A percentile compares a stretch with the other conserved stretches of the same genome.
Evolutionary conservation across 768 basidiomycete genomes (phyloP).

Genomic region (Suillus ampliporus): DNA sequence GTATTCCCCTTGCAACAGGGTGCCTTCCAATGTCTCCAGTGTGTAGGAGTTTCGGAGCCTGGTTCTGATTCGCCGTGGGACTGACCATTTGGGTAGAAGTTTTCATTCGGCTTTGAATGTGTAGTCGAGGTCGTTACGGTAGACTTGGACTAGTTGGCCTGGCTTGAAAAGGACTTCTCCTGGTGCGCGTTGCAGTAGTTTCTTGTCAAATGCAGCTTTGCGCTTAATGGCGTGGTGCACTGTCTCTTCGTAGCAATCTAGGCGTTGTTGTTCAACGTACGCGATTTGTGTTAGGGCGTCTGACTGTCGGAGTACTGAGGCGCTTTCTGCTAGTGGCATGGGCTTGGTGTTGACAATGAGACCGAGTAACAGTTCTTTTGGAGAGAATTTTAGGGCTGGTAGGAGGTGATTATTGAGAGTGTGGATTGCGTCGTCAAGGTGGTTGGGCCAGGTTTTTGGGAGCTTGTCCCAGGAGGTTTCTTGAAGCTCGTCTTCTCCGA

Average conservation of each 20-base stretch:
- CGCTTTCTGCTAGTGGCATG: not conserved
- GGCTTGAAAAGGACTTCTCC: slow-evolving; percentile 32
- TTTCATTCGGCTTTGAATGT: slow-evolving; percentile 36
- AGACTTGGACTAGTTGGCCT: slow-evolving; percentile 41
- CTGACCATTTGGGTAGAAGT: slow-evolving; percentile 37
- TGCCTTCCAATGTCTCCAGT: slow-evolving; percentile 26
- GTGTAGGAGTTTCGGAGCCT: slow-evolving; percentile 29
- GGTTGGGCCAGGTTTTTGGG: no score
- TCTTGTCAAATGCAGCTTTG: slow-evolving; percentile 36
- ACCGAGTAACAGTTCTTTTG: slow-evolving; percentile 40
- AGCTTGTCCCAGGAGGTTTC: no score
- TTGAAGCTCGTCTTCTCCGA: no score
- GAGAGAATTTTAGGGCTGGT: slow-evolving; percentile 25
- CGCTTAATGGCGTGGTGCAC: slow-evolving; percentile 29
- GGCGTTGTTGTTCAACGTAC: slow-evolving; percentile 36
- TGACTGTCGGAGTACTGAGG: not conserved
- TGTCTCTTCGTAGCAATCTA: slow-evolving; percentile 33
- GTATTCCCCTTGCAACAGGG: slow-evolving; percentile 11
- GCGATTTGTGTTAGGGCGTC: slow-evolving; percentile 26
- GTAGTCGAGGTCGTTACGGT: slow-evolving; percentile 31
- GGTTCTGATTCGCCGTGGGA: slow-evolving; percentile 23
- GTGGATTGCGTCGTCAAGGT: not conserved
- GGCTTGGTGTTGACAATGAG: slow-evolving; percentile 34
- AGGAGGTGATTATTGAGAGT: slow-evolving; percentile 25
- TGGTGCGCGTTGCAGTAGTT: slow-evolving; percentile 16